phyloP scores from a whole-genome alignment of 805 yeast species.

The Candida parachauliodes region DNA sequence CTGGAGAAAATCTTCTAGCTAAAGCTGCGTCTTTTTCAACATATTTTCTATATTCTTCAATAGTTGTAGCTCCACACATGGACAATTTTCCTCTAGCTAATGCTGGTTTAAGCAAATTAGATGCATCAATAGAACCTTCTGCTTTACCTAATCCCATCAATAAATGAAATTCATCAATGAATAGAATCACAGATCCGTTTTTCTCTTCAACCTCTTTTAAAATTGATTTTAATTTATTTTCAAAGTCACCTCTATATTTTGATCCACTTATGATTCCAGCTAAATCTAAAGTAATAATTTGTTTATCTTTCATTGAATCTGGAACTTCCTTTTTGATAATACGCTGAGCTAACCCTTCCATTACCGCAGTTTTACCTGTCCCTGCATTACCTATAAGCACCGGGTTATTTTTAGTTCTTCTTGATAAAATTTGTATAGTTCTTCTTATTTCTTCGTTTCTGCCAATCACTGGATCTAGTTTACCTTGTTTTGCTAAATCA shows the following conservation, averaged over 20 bases:
- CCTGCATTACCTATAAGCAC: slow-evolving; percentile 96
- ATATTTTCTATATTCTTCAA: slow-evolving; percentile 87
- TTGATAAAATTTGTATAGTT: slow-evolving; percentile 85
- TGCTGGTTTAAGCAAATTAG: slow-evolving; percentile 89
- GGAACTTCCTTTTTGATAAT: slow-evolving; percentile 92
- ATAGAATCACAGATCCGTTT: slow-evolving; percentile 71
- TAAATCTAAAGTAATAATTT: slow-evolving; percentile 77
- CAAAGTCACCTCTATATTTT: slow-evolving; percentile 94
- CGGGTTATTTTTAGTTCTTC: slow-evolving; percentile 94
- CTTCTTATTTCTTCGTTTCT: slow-evolving; percentile 93
- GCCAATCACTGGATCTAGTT: slow-evolving; percentile 94
- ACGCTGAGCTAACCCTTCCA: slow-evolving; percentile 95
- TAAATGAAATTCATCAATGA: slow-evolving; percentile 89
- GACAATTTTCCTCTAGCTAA: slow-evolving; percentile 89
- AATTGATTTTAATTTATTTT: slow-evolving; percentile 78
- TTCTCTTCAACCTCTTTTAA: slow-evolving; percentile 80
- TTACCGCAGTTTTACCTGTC: slow-evolving; percentile 95
- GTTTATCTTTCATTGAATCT: slow-evolving; percentile 84
- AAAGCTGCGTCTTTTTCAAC: slow-evolving; percentile 96
- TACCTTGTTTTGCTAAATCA: slow-evolving; percentile 81
- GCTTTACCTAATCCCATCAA: slow-evolving; percentile 87
- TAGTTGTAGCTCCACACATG: slow-evolving; percentile 94
- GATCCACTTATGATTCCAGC: slow-evolving; percentile 93
- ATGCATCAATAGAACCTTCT: slow-evolving; percentile 95
- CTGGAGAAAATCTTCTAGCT: slow-evolving; percentile 91